Evolutionary conservation across 257 asterid species (phyloP).

Genomic region (Capsicum baccatum): DNA sequence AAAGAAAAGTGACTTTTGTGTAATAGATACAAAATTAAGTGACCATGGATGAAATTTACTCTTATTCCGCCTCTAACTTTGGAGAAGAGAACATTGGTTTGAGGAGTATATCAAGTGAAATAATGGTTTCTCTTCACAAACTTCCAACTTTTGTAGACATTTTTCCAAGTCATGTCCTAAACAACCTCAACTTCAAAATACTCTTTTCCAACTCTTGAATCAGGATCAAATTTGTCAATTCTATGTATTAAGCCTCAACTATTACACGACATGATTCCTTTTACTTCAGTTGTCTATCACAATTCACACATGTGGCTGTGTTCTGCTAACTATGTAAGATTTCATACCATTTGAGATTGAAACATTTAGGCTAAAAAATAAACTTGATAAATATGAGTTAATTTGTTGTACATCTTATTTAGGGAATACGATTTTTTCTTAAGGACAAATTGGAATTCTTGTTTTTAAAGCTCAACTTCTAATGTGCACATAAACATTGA

Average conservation of each 20-base stretch:
- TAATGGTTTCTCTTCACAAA: conserved; percentile 6
- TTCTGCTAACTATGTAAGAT: not conserved
- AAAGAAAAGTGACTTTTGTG: too few relatives aligned
- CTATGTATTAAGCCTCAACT: not conserved
- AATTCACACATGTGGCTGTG: not conserved
- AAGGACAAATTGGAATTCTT: not conserved
- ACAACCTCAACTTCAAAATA: conserved; percentile 5
- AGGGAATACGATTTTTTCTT: not conserved
- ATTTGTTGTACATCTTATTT: not conserved
- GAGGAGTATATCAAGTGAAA: conserved; percentile 6
- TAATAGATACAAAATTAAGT: too few relatives aligned
- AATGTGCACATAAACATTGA: not conserved
- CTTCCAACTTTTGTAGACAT: not conserved
- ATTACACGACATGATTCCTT: not conserved
- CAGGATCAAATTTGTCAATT: not conserved
- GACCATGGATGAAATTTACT: too few relatives aligned
- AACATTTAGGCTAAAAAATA: not conserved
- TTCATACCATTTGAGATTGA: not conserved
- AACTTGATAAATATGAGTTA: not conserved
- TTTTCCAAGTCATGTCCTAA: not conserved
- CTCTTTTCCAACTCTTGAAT: not conserved
- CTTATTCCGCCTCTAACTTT: too few relatives aligned
- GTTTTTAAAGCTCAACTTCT: not conserved
- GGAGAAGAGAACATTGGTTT: not conserved
- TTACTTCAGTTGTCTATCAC: not conserved